A percentile compares a stretch with the other conserved stretches of the same genome.
Conservation (phyloP, 1,139 yeast genomes). For the Candida sanyaensis region DNA sequence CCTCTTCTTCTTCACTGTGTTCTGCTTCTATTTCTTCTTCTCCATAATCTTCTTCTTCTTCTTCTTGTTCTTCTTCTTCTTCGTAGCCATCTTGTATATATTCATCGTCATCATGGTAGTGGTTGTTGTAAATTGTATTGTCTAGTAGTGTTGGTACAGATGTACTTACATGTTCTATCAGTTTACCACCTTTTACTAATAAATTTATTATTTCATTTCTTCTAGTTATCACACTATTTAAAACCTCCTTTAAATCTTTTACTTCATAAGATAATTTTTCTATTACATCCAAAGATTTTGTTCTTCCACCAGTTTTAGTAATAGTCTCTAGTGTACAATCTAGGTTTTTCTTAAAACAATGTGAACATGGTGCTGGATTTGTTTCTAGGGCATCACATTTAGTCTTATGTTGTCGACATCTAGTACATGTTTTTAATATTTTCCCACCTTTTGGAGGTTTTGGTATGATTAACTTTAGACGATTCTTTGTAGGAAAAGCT, state of each 20-base stretch:
- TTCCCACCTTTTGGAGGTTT: slow-evolving; percentile 18
- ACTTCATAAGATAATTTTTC: slow-evolving; percentile 35
- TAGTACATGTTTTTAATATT: slow-evolving; percentile 57
- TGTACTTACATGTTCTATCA: slow-evolving; percentile 7
- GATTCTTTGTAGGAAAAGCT: slow-evolving; percentile 22
- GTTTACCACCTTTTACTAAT: slow-evolving; percentile 22
- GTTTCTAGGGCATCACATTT: slow-evolving; percentile 58
- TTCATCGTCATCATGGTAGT: not conserved
- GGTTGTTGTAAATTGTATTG: not conserved
- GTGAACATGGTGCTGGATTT: slow-evolving; percentile 57
- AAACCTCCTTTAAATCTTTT: slow-evolving; percentile 12
- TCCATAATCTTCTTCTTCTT: not conserved
- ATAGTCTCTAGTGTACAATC: slow-evolving; percentile 53
- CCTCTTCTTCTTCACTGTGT: not conserved
- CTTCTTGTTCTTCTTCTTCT: not conserved
- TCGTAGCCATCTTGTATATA: not conserved
- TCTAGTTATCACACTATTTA: slow-evolving; percentile 22
- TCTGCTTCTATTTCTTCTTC: slow-evolving; percentile 2
- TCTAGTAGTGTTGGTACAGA: slow-evolving; percentile 7
- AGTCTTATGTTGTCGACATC: slow-evolving; percentile 67
- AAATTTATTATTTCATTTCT: slow-evolving; percentile 26
- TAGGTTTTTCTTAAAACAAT: slow-evolving; percentile 53
- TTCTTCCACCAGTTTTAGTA: slow-evolving; percentile 27
- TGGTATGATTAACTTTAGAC: slow-evolving; percentile 25
- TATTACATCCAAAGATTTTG: slow-evolving; percentile 28